phyloP scores from a whole-genome alignment of 805 yeast genomes.

The Kodamaea kaohsiungensis region DNA sequence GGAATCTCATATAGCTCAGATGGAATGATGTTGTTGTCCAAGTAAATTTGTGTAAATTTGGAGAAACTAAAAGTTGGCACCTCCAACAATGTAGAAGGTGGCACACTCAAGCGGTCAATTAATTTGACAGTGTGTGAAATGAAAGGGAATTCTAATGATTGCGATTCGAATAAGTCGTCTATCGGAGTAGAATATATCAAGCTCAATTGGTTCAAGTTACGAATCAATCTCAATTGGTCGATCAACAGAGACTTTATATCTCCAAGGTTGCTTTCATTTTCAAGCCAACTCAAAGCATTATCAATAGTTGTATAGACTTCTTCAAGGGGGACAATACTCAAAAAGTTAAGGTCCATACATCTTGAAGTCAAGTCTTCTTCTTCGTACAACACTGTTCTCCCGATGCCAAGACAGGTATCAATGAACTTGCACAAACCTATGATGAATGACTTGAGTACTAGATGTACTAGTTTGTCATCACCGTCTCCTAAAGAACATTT shows the following conservation, averaged over 20 bases:
- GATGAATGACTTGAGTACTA: slow-evolving; percentile 50
- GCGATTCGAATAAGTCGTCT: slow-evolving; percentile 10
- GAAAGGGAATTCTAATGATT: slow-evolving; percentile 13
- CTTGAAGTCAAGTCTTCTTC: slow-evolving; percentile 76
- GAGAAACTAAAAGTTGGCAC: slow-evolving; percentile 29
- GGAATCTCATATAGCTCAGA: slow-evolving; percentile 27
- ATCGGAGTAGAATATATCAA: slow-evolving; percentile 16
- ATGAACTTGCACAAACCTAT: slow-evolving; percentile 57
- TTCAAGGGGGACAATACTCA: slow-evolving; percentile 23
- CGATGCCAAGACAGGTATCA: slow-evolving; percentile 46
- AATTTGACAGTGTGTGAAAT: slow-evolving; percentile 18
- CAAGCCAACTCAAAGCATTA: slow-evolving; percentile 34
- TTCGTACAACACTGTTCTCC: slow-evolving; percentile 63
- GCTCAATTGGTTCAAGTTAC: slow-evolving; percentile 28
- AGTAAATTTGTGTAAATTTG: slow-evolving; percentile 35
- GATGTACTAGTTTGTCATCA: slow-evolving; percentile 12
- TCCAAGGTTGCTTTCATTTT: slow-evolving; percentile 3
- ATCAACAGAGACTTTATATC: slow-evolving; percentile 7
- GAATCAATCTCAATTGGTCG: slow-evolving; percentile 29
- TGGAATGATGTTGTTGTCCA: slow-evolving; percentile 40
- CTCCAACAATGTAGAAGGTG: not conserved
- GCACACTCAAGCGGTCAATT: slow-evolving; percentile 4
- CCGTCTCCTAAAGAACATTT: not conserved
- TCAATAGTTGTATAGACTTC: slow-evolving; percentile 31
- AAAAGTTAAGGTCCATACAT: slow-evolving; percentile 51